Evolutionary conservation across 306 rosid genomes (phyloP), one percentile per base, ranked within the genome.

Genomic region (Biancaea sappan): DNA sequence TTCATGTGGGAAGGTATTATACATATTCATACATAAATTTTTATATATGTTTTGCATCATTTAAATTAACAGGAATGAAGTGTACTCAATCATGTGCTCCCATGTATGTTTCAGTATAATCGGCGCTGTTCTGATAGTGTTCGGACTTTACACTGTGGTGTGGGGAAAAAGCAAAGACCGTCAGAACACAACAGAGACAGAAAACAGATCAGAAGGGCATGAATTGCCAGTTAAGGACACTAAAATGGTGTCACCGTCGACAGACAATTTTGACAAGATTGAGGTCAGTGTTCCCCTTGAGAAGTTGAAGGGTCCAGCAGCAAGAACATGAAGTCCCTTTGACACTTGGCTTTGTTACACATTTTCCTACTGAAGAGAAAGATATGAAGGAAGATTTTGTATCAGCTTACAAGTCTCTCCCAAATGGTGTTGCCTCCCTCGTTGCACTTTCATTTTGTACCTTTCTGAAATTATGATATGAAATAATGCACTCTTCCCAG

Each of bases 101-200:
- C n/a, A n/a, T n/a, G 37, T 69, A 25, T 0, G 32, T 16, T 61
- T 2, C 88, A 94, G 99, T 28, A 62, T 94, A 16, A 81, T 94
- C 57, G 99, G 99, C 69, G 97, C 99, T 4, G 14, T 94, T 60
- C 60, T 94, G 71, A 94, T 94, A 77, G 97, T 92, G 28, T 44
- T 66, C 38, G 99, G 99, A 19, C 95, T 94, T 13, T 94, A 94
- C 81, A 85, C 91, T 11, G 96, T 92, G 66, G 99, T 94, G 10
- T 94, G 99, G 99, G 99, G 96, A 0, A 94, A 94, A 81, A 88
- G 93, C 87, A 94, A 87, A 79, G 99, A 94, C 66, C 73, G 11
- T 21, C 4, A 76, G 50, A 75, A 53, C 34, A 31, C 51, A 66
- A 57, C 35, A 4, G 81, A 28, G 0, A 50, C 37, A 44, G 81